phyloP scores from a whole-genome alignment of 495 filamentous ascomycete species.

The Hypoxylon fragiforme region DNA sequence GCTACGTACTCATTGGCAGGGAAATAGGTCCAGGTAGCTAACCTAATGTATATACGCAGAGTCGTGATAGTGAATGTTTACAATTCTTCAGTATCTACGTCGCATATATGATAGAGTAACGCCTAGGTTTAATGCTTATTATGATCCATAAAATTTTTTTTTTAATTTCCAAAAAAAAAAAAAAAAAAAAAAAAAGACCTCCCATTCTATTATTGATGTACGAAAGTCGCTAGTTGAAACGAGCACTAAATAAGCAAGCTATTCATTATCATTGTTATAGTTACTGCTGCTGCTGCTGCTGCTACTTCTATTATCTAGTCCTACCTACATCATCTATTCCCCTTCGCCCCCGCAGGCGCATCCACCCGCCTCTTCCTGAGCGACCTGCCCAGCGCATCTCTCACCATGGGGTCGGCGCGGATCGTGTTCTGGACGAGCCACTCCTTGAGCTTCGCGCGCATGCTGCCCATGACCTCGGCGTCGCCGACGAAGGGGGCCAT shows the following conservation, averaged over 20 bases:
- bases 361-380: constrained; percentile 60
- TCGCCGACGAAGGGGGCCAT: constrained; percentile 82
- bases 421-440: constrained; percentile 78
- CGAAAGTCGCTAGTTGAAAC: constrained; percentile 6
- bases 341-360: constrained; percentile 59
- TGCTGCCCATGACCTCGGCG: constrained; percentile 56
- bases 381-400: constrained; percentile 68
- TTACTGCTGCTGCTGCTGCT: too few relatives aligned
- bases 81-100: background rate
- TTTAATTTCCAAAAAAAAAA: too few relatives aligned
- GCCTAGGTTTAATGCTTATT: constrained; percentile 1
- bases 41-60: too few relatives aligned
- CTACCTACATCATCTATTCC: constrained; percentile 53
- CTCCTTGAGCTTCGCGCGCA: constrained; percentile 71
- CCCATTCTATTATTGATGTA: constrained; percentile 13
- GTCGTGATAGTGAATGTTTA: too few relatives aligned
- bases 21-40: too few relatives aligned
- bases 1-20: background rate
- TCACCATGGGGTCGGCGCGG: constrained; percentile 71
- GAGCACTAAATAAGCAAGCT: too few relatives aligned
- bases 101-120: too few relatives aligned
- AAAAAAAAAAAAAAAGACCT: too few relatives aligned
- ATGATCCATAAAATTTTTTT: constrained; percentile 6
- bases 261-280: too few relatives aligned
- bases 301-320: too few relatives aligned